phyloP scores from a whole-genome alignment of 129 eudicot genomes.

The Lactuca sativa region DNA sequence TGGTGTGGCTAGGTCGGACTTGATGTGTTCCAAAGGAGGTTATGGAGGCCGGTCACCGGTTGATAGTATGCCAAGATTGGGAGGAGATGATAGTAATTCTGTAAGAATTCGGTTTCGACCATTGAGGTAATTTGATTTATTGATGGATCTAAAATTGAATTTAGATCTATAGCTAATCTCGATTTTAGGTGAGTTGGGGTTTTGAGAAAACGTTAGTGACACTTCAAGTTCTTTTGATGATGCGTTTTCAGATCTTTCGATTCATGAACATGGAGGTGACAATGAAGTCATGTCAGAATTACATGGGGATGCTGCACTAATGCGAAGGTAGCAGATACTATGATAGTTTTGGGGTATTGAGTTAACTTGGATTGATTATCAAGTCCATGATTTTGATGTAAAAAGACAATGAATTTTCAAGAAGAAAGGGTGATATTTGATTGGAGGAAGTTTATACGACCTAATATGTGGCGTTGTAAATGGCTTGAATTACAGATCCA shows the following conservation, averaged over 20 bases:
- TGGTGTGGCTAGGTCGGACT: constrained; percentile 20
- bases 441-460: constrained; percentile 70
- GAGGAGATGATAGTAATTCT: constrained; percentile 55
- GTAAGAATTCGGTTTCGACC: constrained; percentile 76
- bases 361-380: constrained; percentile 6
- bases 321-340: background rate
- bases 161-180: too few relatives aligned
- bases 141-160: constrained; percentile 1
- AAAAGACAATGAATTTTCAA: constrained; percentile 37
- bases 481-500: constrained; percentile 77
- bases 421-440: constrained; percentile 76
- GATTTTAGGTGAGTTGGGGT: too few relatives aligned
- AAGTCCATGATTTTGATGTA: constrained; percentile 12
- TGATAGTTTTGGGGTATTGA: background rate
- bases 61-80: constrained; percentile 41
- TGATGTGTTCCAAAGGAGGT: constrained; percentile 21
- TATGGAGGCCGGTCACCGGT: constrained; percentile 44
- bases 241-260: constrained; percentile 40
- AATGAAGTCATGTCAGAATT: constrained; percentile 54
- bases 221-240: constrained; percentile 76
- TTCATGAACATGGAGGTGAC: constrained; percentile 39
- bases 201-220: constrained; percentile 6
- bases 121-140: constrained; percentile 37
- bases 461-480: constrained; percentile 85
- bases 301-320: constrained; percentile 37